Evolutionary conservation across 352 stramenopile species (phyloP).

Genomic region (Globisporangium takayamanum): DNA sequence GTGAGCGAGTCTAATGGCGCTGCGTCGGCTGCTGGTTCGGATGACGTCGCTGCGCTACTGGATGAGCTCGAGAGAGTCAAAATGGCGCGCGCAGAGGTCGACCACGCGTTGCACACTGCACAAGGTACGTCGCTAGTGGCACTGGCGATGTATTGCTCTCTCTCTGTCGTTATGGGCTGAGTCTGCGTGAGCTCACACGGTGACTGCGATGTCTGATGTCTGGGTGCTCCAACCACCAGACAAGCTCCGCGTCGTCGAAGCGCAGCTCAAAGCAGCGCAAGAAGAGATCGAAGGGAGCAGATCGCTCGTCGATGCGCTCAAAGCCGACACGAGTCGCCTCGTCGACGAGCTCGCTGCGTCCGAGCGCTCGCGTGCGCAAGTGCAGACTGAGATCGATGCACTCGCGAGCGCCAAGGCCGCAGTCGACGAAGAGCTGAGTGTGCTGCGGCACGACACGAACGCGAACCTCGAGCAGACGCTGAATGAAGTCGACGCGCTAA

Average conservation of each 20-base stretch:
- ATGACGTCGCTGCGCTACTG: constrained; percentile 27
- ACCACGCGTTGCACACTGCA: constrained; percentile 33
- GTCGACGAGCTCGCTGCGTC: constrained; percentile 13
- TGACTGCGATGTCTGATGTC: too few relatives aligned
- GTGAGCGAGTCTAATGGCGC: not conserved
- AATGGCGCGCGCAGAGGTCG: constrained; percentile 36
- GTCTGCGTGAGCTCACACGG: not conserved
- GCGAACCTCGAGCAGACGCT: constrained; percentile 35
- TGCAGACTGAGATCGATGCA: constrained; percentile 34
- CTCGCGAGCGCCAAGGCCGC: constrained; percentile 21
- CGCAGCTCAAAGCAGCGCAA: constrained; percentile 2
- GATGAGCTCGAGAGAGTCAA: constrained; percentile 63
- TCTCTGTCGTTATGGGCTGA: not conserved
- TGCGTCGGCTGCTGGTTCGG: not conserved
- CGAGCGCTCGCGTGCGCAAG: constrained; percentile 11
- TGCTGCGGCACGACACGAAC: constrained; percentile 30
- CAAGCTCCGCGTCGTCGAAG: constrained; percentile 10
- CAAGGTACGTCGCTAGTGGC: constrained; percentile 22
- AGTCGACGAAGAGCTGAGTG: constrained; percentile 30
- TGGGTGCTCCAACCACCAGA: not conserved
- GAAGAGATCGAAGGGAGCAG: constrained; percentile 10
- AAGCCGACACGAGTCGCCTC: constrained; percentile 11
- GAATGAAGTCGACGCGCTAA: constrained; percentile 10
- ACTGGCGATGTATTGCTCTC: not conserved
- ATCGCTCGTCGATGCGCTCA: constrained; percentile 13